Base-by-base conservation (phyloP, 306 rosid genomes). In the Parietaria judaica region DNA sequence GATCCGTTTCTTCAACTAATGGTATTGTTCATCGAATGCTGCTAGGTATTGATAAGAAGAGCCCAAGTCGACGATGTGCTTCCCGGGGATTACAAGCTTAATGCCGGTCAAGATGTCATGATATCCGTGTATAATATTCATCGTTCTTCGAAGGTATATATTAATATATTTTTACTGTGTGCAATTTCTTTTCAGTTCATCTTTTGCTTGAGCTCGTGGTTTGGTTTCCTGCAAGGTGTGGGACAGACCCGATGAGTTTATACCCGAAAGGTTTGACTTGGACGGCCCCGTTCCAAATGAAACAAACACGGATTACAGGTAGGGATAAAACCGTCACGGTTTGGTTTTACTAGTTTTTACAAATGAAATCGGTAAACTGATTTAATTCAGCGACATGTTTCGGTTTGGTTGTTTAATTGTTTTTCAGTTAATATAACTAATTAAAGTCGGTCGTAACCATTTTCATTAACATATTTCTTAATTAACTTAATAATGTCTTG, bases 31-130 rank as follows among this genome's bases (percentile, higher is more conserved):
- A 52, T 9, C 13, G 58, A 64, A 70, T 76, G 65, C 64, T 74
- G 31, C 23, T 63, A 88, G 99, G 96, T 92, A 45, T 79, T 92
- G 76, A 79, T 92, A 75, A 88, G 99, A 86, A 80, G 99, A 76
- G 96, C 99, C 76, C 80, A 64, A 82, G 86, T 84, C 61, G 85
- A 86, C 58, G 96, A 92, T 37, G 69, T 64, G 74, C 95, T 92
- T 65, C 96, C 95, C 3, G 96, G 99, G 67, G 75, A 70, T 70
- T 92, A 79, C 90, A 88, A 82, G 80, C 80, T 88, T 63, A 68
- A 82, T 58, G 85, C 92, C 49, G 96, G 99, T 78, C 99, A 92
- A 78, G 96, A 92, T 83, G 81, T 92, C 53, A 92, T 88, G 96
- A 88, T 92, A 66, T 88, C 96, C 56, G 99, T 92, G 17, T 92